phyloP scores from a whole-genome alignment of 768 basidiomycete genomes.

The Tremella mesenterica region DNA sequence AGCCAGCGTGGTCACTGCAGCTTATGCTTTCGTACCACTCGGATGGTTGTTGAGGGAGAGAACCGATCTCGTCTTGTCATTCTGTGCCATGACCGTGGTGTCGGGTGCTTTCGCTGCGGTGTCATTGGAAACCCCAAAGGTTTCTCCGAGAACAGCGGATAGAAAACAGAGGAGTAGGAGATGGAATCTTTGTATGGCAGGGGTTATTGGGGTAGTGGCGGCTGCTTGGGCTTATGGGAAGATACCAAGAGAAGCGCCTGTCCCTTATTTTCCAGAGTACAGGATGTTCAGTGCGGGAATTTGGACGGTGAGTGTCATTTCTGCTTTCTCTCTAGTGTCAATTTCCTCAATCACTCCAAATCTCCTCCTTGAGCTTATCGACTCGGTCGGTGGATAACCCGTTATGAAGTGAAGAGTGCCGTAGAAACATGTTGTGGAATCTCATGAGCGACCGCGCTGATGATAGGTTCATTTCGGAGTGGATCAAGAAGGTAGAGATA shows the following conservation, averaged over 20 bases:
- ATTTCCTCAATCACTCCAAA: too few relatives aligned
- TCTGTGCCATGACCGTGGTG: conserved; percentile 9
- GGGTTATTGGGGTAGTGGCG: conserved; percentile 9
- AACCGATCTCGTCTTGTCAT: conserved; percentile 54
- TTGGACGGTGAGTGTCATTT: conserved; percentile 57
- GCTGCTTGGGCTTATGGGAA: conserved; percentile 12
- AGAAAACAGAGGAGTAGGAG: conserved; percentile 8
- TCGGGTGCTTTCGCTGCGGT: neutral
- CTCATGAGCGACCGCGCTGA: neutral
- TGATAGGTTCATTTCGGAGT: conserved; percentile 62
- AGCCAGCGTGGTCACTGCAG: conserved; percentile 70
- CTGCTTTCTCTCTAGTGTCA: too few relatives aligned
- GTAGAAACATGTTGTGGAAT: too few relatives aligned
- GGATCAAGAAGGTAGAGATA: conserved; percentile 65
- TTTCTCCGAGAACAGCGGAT: neutral
- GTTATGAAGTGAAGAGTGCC: neutral
- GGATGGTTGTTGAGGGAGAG: conserved; percentile 66
- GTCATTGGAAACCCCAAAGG: neutral
- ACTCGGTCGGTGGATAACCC: neutral
- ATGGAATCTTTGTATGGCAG: conserved; percentile 6
- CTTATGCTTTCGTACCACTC: conserved; percentile 83
- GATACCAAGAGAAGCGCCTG: conserved; percentile 50
- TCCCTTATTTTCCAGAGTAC: conserved; percentile 57
- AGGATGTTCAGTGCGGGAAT: conserved; percentile 72
- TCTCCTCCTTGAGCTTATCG: too few relatives aligned